Conservation (phyloP, 441 rosid genomes). For the Aquilaria agallochum region DNA sequence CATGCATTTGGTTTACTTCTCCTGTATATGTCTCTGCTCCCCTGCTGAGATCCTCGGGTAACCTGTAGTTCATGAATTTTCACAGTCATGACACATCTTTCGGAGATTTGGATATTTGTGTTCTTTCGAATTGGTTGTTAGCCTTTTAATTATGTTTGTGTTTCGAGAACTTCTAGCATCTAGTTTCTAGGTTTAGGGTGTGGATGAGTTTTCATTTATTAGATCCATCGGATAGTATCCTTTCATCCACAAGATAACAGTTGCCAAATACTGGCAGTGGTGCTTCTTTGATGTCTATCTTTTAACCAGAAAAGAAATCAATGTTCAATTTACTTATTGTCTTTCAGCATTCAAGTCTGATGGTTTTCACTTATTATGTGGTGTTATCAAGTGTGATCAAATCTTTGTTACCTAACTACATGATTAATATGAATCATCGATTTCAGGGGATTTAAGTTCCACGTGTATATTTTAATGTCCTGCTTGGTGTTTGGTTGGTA, state of each 20-base stretch:
- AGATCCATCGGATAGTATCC: slow-evolving; percentile 17
- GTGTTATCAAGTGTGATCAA: not conserved
- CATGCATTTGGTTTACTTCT: slow-evolving; percentile 32
- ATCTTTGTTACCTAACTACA: not conserved
- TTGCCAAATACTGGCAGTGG: slow-evolving; percentile 18
- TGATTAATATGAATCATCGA: not conserved
- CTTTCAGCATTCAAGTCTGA: slow-evolving; percentile 7
- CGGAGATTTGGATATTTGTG: slow-evolving; percentile 20
- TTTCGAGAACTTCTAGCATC: slow-evolving; percentile 24
- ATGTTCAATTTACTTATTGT: slow-evolving; percentile 2
- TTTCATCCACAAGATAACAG: slow-evolving; percentile 12
- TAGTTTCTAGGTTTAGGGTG: slow-evolving; percentile 28
- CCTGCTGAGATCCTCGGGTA: slow-evolving; percentile 36
- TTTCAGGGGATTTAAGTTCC: not conserved
- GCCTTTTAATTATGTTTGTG: slow-evolving; percentile 27
- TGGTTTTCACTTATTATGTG: not conserved
- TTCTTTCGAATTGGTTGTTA: slow-evolving; percentile 20
- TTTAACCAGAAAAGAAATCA: slow-evolving; percentile 6
- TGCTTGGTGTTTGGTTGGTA: no score
- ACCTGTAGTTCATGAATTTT: slow-evolving; percentile 36
- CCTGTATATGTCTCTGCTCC: slow-evolving; percentile 41
- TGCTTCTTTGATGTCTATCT: slow-evolving; percentile 8
- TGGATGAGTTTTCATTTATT: slow-evolving; percentile 32
- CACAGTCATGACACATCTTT: slow-evolving; percentile 31
- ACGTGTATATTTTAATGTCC: no score